phyloP scores from a whole-genome alignment of 2,329 filamentous ascomycete species.

The Davidsoniella eucalypti region DNA sequence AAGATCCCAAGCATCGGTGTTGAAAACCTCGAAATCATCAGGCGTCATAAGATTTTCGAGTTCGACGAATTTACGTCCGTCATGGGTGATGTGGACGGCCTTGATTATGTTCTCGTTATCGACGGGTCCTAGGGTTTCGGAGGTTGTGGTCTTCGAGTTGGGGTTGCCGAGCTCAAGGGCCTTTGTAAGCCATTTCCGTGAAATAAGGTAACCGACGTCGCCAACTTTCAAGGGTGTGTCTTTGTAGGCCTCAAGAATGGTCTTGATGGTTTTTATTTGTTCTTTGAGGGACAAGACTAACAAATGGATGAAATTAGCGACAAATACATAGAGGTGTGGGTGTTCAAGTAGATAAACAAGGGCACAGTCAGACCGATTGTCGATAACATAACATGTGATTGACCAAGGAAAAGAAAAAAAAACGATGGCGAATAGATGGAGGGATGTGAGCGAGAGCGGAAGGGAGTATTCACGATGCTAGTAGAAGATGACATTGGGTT shows the following conservation, averaged over 20 bases:
- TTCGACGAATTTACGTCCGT: slow-evolving; percentile 46
- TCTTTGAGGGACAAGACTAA: slow-evolving; percentile 25
- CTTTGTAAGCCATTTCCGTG: slow-evolving; percentile 59
- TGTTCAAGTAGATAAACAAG: not conserved
- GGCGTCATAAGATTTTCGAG: slow-evolving; percentile 51
- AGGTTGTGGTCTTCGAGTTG: slow-evolving; percentile 39
- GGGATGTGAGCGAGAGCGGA: not conserved
- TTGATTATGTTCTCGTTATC: slow-evolving; percentile 75
- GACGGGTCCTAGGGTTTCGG: slow-evolving; percentile 54
- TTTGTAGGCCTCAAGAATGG: slow-evolving; percentile 37
- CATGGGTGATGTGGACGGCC: slow-evolving; percentile 36
- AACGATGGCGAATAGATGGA: not conserved
- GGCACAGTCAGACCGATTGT: not conserved
- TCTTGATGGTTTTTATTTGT: slow-evolving; percentile 59
- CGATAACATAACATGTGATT: not conserved
- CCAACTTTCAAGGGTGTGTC: slow-evolving; percentile 45
- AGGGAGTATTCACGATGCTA: not conserved
- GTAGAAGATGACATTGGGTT: not conserved
- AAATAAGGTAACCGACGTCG: slow-evolving; percentile 63
- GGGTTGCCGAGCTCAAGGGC: slow-evolving; percentile 50
- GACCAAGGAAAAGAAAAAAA: not conserved
- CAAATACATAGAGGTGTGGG: not conserved
- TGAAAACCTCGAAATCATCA: slow-evolving; percentile 64
- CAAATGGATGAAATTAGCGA: not conserved
- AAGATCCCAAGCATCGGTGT: slow-evolving; percentile 64